These are phyloP conservation scores for Cairneyella variabilis DNA, from an alignment of 495 filamentous ascomycete genomes.

Conservation along the genomic window DNA sequence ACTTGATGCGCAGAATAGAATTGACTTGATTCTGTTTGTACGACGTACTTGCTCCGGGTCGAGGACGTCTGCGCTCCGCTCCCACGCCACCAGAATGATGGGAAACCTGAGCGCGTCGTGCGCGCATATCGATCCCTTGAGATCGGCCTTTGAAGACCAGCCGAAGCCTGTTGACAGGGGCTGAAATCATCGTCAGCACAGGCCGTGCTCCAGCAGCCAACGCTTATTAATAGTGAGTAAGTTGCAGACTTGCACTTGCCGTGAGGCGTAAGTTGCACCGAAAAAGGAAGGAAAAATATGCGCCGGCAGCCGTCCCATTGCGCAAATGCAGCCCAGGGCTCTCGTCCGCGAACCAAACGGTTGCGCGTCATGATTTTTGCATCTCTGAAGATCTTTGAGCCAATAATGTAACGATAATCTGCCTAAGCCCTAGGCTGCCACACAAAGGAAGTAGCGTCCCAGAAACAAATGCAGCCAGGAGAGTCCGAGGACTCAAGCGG, in stretches of 20 bases:
- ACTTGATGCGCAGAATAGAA: not conserved
- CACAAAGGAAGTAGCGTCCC: not conserved
- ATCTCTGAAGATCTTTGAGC: too few relatives aligned
- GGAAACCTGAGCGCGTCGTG: conserved; percentile 4
- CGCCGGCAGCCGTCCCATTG: conserved; percentile 6
- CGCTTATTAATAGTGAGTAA: not conserved
- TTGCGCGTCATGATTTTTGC: conserved; percentile 20
- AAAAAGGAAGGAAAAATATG: conserved; percentile 3
- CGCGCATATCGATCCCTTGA: conserved; percentile 9
- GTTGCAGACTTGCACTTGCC: not conserved
- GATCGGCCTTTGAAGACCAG: not conserved
- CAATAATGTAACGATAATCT: conserved; percentile 1
- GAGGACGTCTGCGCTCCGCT: not conserved
- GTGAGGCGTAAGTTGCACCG: not conserved
- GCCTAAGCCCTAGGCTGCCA: not conserved
- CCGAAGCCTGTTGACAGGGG: not conserved
- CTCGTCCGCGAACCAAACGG: not conserved
- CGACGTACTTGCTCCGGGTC: not conserved
- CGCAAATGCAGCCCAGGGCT: not conserved
- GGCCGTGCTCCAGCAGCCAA: not conserved
- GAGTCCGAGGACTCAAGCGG: conserved; percentile 11
- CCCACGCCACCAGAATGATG: conserved; percentile 5
- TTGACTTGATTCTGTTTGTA: conserved; percentile 1
- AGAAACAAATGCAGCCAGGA: not conserved
- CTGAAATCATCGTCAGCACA: not conserved